Conservation (phyloP, 2,329 filamentous ascomycete genomes). For the Cladosporium oxysporum region DNA sequence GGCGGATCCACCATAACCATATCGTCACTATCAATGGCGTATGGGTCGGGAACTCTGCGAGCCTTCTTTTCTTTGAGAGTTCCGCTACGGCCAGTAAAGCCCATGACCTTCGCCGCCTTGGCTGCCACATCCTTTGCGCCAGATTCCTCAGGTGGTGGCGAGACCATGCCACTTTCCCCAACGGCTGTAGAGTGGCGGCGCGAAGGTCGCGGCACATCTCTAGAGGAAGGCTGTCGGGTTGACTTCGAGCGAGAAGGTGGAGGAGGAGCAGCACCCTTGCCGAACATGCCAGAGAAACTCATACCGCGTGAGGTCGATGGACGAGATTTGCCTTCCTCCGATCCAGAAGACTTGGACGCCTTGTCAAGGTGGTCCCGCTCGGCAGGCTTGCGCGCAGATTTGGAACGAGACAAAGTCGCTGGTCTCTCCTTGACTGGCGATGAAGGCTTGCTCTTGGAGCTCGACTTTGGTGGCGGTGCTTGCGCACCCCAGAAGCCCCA, state of each 20-base stretch:
- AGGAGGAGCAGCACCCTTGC: conserved; percentile 49
- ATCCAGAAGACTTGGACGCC: conserved; percentile 69
- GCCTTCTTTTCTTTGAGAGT: conserved; percentile 54
- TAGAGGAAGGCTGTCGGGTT: conserved; percentile 57
- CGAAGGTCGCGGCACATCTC: conserved; percentile 52
- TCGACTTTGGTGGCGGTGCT: conserved; percentile 35
- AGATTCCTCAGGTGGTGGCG: conserved; percentile 69
- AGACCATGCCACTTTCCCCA: conserved; percentile 67
- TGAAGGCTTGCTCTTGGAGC: conserved; percentile 51
- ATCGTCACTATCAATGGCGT: conserved; percentile 62
- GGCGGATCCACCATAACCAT: conserved; percentile 55
- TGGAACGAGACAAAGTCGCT: conserved; percentile 54
- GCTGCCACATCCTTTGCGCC: conserved; percentile 54
- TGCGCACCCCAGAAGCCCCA: conserved; percentile 76
- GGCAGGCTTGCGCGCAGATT: conserved; percentile 55
- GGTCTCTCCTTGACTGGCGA: conserved; percentile 44
- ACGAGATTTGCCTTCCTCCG: conserved; percentile 64
- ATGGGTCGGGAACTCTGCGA: conserved; percentile 57
- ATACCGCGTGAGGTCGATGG: conserved; percentile 58
- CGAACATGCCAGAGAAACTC: conserved; percentile 63
- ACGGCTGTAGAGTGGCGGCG: conserved; percentile 59
- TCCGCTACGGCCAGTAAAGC: conserved; percentile 45
- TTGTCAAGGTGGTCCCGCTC: conserved; percentile 58
- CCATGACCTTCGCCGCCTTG: conserved; percentile 81
- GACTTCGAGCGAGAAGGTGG: conserved; percentile 65